A percentile compares a stretch with the other conserved stretches of the same genome.
phyloP scores from a whole-genome alignment of 2,329 filamentous ascomycete species.

The Paraphaeosphaeria minitans region DNA sequence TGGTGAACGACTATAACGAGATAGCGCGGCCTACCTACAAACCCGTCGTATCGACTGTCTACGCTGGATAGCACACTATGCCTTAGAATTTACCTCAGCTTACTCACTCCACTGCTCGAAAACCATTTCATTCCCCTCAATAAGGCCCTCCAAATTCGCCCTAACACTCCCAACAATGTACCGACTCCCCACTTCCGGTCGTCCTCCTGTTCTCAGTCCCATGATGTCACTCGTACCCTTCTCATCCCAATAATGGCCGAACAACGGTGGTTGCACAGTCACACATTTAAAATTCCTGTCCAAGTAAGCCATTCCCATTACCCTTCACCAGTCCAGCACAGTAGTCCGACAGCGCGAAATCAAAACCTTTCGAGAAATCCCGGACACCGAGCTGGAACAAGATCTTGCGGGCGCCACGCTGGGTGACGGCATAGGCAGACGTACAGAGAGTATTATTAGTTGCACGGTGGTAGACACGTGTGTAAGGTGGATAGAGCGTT shows the following conservation, averaged over 20 bases:
- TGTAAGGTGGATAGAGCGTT: slow-evolving; percentile 27
- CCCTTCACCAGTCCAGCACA: slow-evolving; percentile 24
- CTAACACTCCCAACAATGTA: slow-evolving; percentile 33
- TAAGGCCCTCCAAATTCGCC: slow-evolving; percentile 27
- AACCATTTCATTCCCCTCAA: slow-evolving; percentile 21
- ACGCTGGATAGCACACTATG: no score
- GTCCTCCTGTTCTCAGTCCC: slow-evolving; percentile 24
- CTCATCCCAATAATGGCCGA: slow-evolving; percentile 26
- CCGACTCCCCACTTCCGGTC: slow-evolving; percentile 19
- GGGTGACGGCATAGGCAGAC: slow-evolving; percentile 35
- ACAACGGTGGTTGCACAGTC: slow-evolving; percentile 33
- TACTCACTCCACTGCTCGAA: slow-evolving; percentile 26
- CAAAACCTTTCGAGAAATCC: slow-evolving; percentile 31
- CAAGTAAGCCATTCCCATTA: background rate
- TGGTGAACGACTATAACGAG: slow-evolving; percentile 9
- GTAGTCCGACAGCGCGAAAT: slow-evolving; percentile 29
- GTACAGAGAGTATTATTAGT: slow-evolving; percentile 28
- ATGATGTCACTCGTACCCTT: slow-evolving; percentile 28
- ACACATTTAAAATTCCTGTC: slow-evolving; percentile 28
- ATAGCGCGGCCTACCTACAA: background rate
- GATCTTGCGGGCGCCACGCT: slow-evolving; percentile 31
- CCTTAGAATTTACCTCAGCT: no score
- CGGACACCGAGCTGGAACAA: slow-evolving; percentile 35
- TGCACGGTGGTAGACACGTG: slow-evolving; percentile 25
- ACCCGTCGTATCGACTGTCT: no score